Evolutionary conservation across 768 basidiomycete species (phyloP), one percentile per base, ranked within the genome.

Genomic region (Sistotremastrum niveocremeum): DNA sequence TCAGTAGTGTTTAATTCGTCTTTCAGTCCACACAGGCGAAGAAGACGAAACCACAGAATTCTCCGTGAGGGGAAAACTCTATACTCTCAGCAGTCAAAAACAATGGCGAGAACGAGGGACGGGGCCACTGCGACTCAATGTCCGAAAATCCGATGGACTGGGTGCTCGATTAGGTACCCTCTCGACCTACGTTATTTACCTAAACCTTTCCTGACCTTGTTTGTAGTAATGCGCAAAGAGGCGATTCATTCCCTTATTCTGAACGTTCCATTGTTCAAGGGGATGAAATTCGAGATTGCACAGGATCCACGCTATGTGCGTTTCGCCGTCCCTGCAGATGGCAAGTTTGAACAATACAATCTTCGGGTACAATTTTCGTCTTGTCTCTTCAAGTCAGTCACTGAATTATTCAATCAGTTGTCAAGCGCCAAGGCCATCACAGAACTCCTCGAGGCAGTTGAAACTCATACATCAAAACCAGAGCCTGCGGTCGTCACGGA

Each of bases 201-300:
- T 56, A 39, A 59, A 31, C 35, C 32, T 42, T 42, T 44, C 10
- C 8, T 44, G 29, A 42, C 44, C 12, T 28, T 41, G 20, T 36
- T 34, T 48, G 3, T 53, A 87, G 85, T 88, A 12, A 86, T 88
- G 84, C 74, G 85, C 50, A 87, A 86, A 59, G 85, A 88, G 54
- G 85, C 84, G 0, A 84, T 87, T 12, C 81, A 77, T 57, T 70
- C 81, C 2, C 60, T 87, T 44, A 56, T 88, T 47, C 66, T 88
- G 39, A 88, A 88, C 54, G 74, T 79, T 42, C 75, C 79, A 41
- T 65, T 88, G 44, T 88, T 87, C 69, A 66, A 68, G 54, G 85
- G 85, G 33, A 88, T 88, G 84, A 71, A 70, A 46, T 83, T 79
- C 60, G 66, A 65, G 48, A 55, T 81, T 46, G 80, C 81, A 11